A percentile compares a stretch with the other conserved stretches of the same genome.
These are phyloP conservation scores for Puccinia hordei DNA, from an alignment of 1,284 basidiomycete genomes.

Conservation along the genomic window DNA sequence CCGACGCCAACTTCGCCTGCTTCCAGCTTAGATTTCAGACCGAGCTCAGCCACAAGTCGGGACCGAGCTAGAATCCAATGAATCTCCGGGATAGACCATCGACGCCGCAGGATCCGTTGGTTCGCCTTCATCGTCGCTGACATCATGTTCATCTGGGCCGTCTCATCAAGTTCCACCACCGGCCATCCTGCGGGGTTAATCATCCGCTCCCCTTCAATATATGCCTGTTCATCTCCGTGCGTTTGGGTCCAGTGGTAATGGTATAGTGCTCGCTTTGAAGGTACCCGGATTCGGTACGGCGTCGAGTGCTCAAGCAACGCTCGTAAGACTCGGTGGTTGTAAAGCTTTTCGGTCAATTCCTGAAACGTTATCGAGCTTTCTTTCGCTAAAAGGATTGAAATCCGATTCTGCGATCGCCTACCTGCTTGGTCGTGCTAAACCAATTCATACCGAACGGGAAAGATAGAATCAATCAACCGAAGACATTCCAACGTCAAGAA, in stretches of 20 bases:
- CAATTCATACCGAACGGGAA: not conserved
- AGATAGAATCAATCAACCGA: not conserved
- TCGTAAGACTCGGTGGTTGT: not conserved
- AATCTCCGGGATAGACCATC: conserved; percentile 17
- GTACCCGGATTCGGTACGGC: conserved; percentile 42
- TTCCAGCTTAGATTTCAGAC: not conserved
- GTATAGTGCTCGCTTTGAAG: not conserved
- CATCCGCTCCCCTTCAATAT: not conserved
- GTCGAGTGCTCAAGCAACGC: conserved; percentile 12
- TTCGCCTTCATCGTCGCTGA: not conserved
- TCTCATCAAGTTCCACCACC: not conserved
- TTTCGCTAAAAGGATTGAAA: conserved; percentile 14
- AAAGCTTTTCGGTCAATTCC: conserved; percentile 6
- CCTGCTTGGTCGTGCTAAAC: not conserved
- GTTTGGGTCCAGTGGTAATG: not conserved
- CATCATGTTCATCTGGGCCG: not conserved
- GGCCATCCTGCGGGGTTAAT: conserved; percentile 1
- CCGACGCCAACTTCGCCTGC: conserved; percentile 9
- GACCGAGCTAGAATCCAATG: not conserved
- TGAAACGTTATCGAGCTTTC: not conserved
- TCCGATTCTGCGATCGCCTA: not conserved
- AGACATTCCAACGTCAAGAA: not conserved
- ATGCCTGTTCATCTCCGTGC: not conserved
- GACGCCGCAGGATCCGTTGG: conserved; percentile 12
- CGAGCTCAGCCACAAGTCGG: not conserved